Base-by-base conservation (phyloP, 2,329 filamentous ascomycete species). In the Cercospora sojina region DNA sequence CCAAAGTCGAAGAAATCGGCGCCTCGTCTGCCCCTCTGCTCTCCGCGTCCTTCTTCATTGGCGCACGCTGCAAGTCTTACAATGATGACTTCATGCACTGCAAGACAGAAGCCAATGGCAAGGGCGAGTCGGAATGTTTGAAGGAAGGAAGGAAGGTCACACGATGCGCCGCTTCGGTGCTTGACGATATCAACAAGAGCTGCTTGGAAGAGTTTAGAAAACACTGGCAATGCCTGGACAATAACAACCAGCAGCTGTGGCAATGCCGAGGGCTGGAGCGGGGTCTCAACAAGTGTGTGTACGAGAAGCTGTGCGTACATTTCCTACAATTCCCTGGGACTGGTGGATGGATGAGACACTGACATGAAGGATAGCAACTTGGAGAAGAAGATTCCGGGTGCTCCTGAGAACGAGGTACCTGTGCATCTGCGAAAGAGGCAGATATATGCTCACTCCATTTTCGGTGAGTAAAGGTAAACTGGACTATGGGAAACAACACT, bases 1-100 rank as follows among this genome's bases (percentile, higher is more conserved):
- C 95, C 76, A 89, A 92, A 78, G 95, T 99, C 80, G 87, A 91
- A 81, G 95, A 99, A 83, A 88, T 99, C 73, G 95, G 95, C 77
- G 88, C 92, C 77, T 96, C 90, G 77, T 98, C 94, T 65, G 95
- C 93, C 43, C 95, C 95, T 64, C 87, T 99, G 53, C 85, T 96
- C 67, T 96, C 92, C 71, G 95, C 95, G 32, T 89, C 92, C 61
- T 99, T 91, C 86, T 99, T 98, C 81, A 99, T 99, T 79, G 95
- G 95, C 70, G 93, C 93, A 73, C 90, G 94, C 78, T 99, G 95
- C 89, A 90, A 87, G 79, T 85, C 91, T 65, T 99, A 93, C 86
- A 98, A 98, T 82, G 95, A 99, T 85, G 95, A 99, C 83, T 99
- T 91, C 83, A 99, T 99, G 94, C 91, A 96, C 84, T 99, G 95